Percentiles rank a stretch among this genome's conserved stretches.
These are phyloP conservation scores for Tetrahymena malaccensis DNA, from an alignment of 73 alveolate species.

Conservation along the genomic window DNA sequence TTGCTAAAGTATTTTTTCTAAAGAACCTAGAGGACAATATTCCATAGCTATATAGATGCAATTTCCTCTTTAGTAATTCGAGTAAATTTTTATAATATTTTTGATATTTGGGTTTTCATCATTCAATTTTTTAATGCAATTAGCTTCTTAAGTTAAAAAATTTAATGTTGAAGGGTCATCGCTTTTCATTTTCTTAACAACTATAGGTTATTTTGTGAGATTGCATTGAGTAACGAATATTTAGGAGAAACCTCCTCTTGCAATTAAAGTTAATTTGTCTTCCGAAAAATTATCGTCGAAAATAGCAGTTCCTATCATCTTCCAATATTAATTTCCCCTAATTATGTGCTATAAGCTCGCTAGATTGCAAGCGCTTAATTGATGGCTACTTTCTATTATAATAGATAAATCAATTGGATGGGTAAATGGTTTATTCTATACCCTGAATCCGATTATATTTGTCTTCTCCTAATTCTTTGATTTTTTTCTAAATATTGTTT, in stretches of 20 bases:
- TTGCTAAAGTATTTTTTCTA: background rate
- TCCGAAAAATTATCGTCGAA: background rate
- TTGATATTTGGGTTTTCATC: background rate
- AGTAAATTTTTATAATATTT: background rate
- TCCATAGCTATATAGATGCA: background rate
- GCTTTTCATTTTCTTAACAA: background rate
- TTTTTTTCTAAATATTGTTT: background rate
- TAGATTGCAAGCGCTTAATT: background rate
- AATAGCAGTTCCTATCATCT: background rate
- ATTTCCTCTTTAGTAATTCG: background rate
- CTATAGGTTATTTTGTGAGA: background rate
- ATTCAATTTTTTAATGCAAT: background rate
- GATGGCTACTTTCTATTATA: background rate
- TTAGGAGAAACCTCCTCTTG: background rate
- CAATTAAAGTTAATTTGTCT: background rate
- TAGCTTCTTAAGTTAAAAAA: background rate
- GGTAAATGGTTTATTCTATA: background rate
- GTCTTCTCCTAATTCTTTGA: background rate
- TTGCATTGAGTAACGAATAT: background rate
- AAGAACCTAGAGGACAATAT: background rate
- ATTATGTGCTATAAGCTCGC: background rate
- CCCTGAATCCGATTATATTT: background rate
- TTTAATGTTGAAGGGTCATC: background rate
- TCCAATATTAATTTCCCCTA: background rate
- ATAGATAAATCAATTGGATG: background rate